Evolutionary conservation across 345 rosid genomes (phyloP), one percentile per base, ranked within the genome.

Genomic region (Anacardium occidentale): DNA sequence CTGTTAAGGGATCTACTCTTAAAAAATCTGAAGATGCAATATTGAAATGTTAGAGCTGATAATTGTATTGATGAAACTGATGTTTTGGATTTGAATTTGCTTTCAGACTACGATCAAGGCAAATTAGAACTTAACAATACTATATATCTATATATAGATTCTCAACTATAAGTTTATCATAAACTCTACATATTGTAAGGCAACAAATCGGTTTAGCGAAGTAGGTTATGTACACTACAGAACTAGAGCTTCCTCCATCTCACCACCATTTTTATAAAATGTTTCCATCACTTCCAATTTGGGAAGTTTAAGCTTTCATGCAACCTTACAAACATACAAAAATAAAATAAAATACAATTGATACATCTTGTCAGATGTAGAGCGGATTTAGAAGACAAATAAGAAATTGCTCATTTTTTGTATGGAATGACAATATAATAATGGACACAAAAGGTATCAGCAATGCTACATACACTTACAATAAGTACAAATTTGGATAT

Each of bases 51-150:
- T 54, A n/a, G 45, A 2, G 21, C 25, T 68, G 62, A 37, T 34
- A 68, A 11, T 54, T 40, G 5, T 53, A 21, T 37, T 21, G 7
- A 68, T 21, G 4, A 68, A 50, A 68, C 20, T 34, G 45, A 0
- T 3, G 42, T 21, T 68, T 4, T 22, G 71, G n/a, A 10, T n/a
- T 51, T 34, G 42, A 18, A 66, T 66, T 51, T 68, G 18, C 71
- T 37, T 22, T 15, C 1, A 21, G 48, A 17, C 22, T 37, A 55
- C 62, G 9, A 37, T 13, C 29, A 11, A 67, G 48, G 13, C 25
- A 34, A 51, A 37, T 20, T 29, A 20, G 52, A 67, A n/a, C 37
- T n/a, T 21, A 53, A 52, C 52, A 32, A 5, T 17, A 37, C 42
- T 37, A 54, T 14, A 9, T 14, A 11, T 22, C n/a, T n/a, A n/a